Percentiles rank a stretch among this genome's conserved stretches.
These are phyloP conservation scores for Aspergillus diversus DNA, from an alignment of 495 filamentous ascomycete species.

Conservation along the genomic window DNA sequence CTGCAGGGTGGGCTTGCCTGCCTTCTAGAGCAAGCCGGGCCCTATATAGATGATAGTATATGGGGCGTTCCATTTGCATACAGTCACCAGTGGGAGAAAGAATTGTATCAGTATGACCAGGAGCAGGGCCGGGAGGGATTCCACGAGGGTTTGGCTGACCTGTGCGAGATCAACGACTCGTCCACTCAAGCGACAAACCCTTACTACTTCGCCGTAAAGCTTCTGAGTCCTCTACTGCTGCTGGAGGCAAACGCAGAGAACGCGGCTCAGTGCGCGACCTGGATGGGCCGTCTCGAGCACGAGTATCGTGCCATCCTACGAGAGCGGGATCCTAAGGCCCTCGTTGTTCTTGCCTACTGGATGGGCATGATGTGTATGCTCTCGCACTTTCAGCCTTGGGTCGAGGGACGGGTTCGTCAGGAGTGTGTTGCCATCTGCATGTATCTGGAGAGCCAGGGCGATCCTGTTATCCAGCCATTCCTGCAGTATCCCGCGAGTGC, in stretches of 20 bases:
- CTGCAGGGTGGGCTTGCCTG: slow-evolving; percentile 44
- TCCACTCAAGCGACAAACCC: slow-evolving; percentile 39
- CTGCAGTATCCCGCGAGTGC: slow-evolving; percentile 62
- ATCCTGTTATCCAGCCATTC: slow-evolving; percentile 21
- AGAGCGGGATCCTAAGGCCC: slow-evolving; percentile 36
- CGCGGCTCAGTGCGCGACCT: slow-evolving; percentile 30
- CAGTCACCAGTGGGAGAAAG: slow-evolving; percentile 26
- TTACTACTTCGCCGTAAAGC: slow-evolving; percentile 40
- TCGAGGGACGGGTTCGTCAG: slow-evolving; percentile 31
- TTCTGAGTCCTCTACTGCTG: slow-evolving; percentile 34
- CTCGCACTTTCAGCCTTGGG: slow-evolving; percentile 34
- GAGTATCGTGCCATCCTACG: slow-evolving; percentile 36
- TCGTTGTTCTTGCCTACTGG: slow-evolving; percentile 48
- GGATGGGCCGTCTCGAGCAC: slow-evolving; percentile 39
- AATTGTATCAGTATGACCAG: slow-evolving; percentile 27
- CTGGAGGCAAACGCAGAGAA: slow-evolving; percentile 27
- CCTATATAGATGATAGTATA: slow-evolving; percentile 39
- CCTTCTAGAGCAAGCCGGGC: slow-evolving; percentile 33
- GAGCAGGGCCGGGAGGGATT: slow-evolving; percentile 40
- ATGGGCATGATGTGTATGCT: slow-evolving; percentile 39
- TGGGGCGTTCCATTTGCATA: slow-evolving; percentile 36
- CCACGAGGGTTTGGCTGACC: slow-evolving; percentile 36
- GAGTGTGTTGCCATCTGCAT: slow-evolving; percentile 45
- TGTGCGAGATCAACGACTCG: slow-evolving; percentile 42
- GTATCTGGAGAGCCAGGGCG: slow-evolving; percentile 31